A percentile compares a stretch with the other conserved stretches of the same genome.
These are phyloP conservation scores for Taphrina communis DNA, from an alignment of 1,139 yeast species.

Conservation along the genomic window DNA sequence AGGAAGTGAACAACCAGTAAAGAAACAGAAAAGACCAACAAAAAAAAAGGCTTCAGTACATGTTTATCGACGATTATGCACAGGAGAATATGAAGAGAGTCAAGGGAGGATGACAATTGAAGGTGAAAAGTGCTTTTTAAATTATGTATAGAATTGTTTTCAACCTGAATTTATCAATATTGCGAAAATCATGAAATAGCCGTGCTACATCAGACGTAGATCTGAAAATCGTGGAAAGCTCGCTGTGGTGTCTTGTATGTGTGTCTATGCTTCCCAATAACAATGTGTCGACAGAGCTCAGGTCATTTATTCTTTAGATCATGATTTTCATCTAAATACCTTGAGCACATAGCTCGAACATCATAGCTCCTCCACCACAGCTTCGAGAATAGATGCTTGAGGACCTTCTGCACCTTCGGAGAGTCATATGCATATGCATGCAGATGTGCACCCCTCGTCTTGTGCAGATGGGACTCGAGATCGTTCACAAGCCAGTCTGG, in stretches of 20 bases:
- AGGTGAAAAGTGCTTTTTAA: not conserved
- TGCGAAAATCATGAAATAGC: too few relatives aligned
- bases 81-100: too few relatives aligned
- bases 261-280: too few relatives aligned
- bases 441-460: too few relatives aligned
- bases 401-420: too few relatives aligned
- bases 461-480: not conserved
- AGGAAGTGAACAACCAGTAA: not conserved
- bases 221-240: too few relatives aligned
- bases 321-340: slow-evolving; percentile 27
- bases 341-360: slow-evolving; percentile 16
- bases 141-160: slow-evolving; percentile 1
- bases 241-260: too few relatives aligned
- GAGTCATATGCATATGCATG: too few relatives aligned
- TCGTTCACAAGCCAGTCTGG: not conserved
- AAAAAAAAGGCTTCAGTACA: not conserved
- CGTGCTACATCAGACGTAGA: too few relatives aligned
- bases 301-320: slow-evolving; percentile 5
- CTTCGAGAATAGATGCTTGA: not conserved
- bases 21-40: not conserved
- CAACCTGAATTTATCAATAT: too few relatives aligned
- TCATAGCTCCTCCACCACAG: slow-evolving; percentile 12
- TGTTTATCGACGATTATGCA: too few relatives aligned
- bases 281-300: slow-evolving; percentile 7
- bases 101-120: not conserved